Evolutionary conservation across 305 asterid genomes (phyloP).

Genomic region (Fraxinus angustifolia): DNA sequence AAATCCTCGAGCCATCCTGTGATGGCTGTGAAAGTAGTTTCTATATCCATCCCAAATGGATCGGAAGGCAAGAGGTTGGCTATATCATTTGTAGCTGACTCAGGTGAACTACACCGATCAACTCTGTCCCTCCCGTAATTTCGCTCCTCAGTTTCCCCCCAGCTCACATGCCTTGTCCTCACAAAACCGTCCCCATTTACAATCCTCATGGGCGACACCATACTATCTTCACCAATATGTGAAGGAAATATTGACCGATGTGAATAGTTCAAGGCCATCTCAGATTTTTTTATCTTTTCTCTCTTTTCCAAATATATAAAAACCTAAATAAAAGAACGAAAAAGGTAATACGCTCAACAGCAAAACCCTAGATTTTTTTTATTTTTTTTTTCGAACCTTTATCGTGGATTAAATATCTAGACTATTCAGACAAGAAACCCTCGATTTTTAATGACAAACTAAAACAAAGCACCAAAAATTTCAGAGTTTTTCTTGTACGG

Average conservation of each 20-base stretch:
- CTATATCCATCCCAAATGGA: constrained; percentile 77
- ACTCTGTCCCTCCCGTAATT: constrained; percentile 33
- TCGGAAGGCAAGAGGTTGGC: constrained; percentile 72
- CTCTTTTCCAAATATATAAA: neutral
- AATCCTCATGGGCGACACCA: constrained; percentile 56
- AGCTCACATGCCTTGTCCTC: constrained; percentile 31
- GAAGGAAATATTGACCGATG: constrained; percentile 55
- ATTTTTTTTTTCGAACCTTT: neutral
- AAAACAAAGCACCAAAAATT: constrained; percentile 81
- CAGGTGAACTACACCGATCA: constrained; percentile 39
- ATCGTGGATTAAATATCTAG: neutral
- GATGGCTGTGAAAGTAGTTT: constrained; percentile 62
- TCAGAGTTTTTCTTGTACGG: constrained; percentile 67
- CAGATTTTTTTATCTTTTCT: constrained; percentile 6
- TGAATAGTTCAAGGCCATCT: constrained; percentile 84
- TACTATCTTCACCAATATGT: constrained; percentile 50
- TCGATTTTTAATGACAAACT: constrained; percentile 75
- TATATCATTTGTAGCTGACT: constrained; percentile 44
- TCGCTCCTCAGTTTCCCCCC: constrained; percentile 42
- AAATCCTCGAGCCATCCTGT: constrained; percentile 74
- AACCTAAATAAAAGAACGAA: constrained; percentile 1
- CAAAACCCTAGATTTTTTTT: neutral
- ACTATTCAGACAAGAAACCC: constrained; percentile 58
- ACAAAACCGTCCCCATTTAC: constrained; percentile 47
- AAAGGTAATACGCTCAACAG: constrained; percentile 4